These are phyloP conservation scores for Thraustochytrium sp. DNA, from an alignment of 352 stramenopile genomes.

Conservation along the genomic window DNA sequence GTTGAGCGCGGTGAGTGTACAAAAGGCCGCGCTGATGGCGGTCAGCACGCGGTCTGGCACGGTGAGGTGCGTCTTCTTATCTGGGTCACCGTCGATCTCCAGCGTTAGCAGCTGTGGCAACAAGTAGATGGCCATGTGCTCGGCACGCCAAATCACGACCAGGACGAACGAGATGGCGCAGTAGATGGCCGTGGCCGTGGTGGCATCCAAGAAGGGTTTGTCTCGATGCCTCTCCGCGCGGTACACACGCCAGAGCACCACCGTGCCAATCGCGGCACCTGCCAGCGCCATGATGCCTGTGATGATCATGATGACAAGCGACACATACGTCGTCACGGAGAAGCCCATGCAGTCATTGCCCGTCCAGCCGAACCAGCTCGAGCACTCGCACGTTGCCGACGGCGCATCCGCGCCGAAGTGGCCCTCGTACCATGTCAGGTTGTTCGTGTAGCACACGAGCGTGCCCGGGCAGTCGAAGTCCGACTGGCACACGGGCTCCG, in stretches of 20 bases:
- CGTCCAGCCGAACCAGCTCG: neutral
- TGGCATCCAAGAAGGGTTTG: neutral
- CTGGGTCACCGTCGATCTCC: neutral
- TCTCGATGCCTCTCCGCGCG: neutral
- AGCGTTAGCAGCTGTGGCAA: neutral
- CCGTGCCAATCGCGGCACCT: neutral
- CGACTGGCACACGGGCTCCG: no score
- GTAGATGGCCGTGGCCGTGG: constrained; percentile 6
- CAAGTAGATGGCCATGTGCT: neutral
- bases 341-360: neutral
- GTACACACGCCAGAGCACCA: neutral
- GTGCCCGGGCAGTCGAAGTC: neutral
- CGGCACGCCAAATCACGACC: neutral
- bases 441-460: neutral
- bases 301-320: neutral
- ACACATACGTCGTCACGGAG: neutral
- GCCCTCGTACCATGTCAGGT: neutral
- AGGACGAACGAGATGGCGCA: neutral
- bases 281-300: neutral
- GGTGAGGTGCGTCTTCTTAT: neutral
- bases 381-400: neutral
- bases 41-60: neutral
- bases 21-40: neutral
- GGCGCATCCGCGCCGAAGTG: neutral
- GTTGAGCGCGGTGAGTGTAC: neutral